These are phyloP conservation scores for Peterozyma toletana DNA, from an alignment of 805 yeast genomes.

Conservation along the genomic window DNA sequence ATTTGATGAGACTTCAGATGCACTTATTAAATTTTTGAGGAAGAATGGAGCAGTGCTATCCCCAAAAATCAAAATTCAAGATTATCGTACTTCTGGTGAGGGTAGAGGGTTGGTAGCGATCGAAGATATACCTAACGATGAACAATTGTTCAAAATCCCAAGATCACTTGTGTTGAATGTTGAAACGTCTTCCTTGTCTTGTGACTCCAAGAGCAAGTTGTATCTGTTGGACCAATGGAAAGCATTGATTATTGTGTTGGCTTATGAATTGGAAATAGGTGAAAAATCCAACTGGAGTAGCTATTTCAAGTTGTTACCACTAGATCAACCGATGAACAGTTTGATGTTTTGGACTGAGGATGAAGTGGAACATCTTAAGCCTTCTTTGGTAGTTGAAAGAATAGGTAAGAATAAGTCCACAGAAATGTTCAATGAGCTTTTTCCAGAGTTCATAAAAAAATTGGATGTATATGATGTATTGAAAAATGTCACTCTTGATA, in stretches of 20 bases:
- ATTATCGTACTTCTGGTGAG: constrained; percentile 49
- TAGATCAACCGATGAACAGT: constrained; percentile 37
- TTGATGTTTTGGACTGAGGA: constrained; percentile 74
- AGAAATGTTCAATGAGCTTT: constrained; percentile 43
- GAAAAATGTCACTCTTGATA: constrained; percentile 35
- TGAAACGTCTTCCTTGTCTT: constrained; percentile 43
- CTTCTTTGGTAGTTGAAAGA: constrained; percentile 64
- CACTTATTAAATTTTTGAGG: constrained; percentile 39
- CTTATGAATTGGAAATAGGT: constrained; percentile 48
- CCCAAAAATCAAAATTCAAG: constrained; percentile 51
- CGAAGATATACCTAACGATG: constrained; percentile 53
- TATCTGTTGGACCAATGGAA: constrained; percentile 64
- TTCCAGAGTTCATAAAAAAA: constrained; percentile 30
- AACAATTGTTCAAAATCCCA: constrained; percentile 65
- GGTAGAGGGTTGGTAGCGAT: constrained; percentile 76
- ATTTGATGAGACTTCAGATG: constrained; percentile 25
- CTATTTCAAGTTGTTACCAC: constrained; percentile 70
- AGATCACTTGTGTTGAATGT: constrained; percentile 48
- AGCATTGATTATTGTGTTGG: constrained; percentile 58
- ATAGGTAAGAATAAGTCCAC: constrained; percentile 67
- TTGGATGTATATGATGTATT: constrained; percentile 26
- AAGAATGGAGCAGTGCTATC: constrained; percentile 39
- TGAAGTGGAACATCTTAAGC: constrained; percentile 50
- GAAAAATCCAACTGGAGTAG: constrained; percentile 54
- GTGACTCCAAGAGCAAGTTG: constrained; percentile 26